Percentiles rank a stretch among this genome's conserved stretches.
Conservation (phyloP, 2,329 filamentous ascomycete species). For the Apiospora rasikravindrae region DNA sequence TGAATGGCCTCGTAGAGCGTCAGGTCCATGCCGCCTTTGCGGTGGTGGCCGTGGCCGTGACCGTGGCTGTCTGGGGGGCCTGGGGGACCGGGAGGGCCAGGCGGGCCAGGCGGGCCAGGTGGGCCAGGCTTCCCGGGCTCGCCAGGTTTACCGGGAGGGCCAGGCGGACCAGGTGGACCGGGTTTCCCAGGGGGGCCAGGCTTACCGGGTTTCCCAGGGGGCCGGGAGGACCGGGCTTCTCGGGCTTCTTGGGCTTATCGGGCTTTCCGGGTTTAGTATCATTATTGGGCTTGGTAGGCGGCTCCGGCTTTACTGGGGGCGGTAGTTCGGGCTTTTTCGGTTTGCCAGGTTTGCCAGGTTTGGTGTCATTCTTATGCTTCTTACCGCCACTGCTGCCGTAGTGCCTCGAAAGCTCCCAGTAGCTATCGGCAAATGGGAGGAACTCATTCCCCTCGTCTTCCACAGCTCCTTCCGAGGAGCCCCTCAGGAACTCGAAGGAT, state of each 20-base stretch:
- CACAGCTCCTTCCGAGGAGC: background rate
- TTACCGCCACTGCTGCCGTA: background rate
- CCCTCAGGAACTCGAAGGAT: slow-evolving; percentile 26
- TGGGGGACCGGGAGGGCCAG: background rate
- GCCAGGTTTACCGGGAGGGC: background rate
- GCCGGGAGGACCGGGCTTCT: too few relatives aligned
- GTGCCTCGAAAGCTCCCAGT: background rate
- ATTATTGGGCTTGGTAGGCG: background rate
- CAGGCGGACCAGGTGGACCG: background rate
- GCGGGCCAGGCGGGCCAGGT: background rate
- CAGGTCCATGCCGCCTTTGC: slow-evolving; percentile 50
- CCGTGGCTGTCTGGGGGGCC: background rate
- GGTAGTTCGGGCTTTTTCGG: background rate
- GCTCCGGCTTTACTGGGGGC: background rate
- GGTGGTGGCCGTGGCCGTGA: slow-evolving; percentile 32
- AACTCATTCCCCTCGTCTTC: background rate
- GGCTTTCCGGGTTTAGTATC: background rate
- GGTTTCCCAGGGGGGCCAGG: background rate
- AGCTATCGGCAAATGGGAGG: background rate
- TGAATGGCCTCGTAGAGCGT: slow-evolving; percentile 83
- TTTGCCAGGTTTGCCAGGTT: background rate
- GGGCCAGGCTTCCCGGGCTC: background rate
- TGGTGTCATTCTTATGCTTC: background rate
- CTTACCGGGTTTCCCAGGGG: background rate
- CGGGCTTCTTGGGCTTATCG: background rate